A percentile compares a stretch with the other conserved stretches of the same genome.
phyloP scores from a whole-genome alignment of 441 rosid species.

The Theobroma grandiflorum region DNA sequence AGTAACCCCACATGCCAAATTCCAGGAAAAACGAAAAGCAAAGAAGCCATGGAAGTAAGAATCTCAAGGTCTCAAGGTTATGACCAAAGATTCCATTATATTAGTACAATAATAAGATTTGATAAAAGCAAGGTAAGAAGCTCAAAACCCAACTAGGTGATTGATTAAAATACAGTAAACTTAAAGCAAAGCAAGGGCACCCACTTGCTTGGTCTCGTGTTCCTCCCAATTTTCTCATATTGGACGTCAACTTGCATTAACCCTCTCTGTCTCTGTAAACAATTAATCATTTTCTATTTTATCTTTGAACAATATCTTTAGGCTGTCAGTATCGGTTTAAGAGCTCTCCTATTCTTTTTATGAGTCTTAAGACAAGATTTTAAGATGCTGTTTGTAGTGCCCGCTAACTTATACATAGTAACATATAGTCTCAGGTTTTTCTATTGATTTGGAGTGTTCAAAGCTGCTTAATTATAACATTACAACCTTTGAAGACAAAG shows the following conservation, averaged over 20 bases:
- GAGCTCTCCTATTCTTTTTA: constrained; percentile 28
- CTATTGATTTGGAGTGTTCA: background rate
- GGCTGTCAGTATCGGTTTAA: constrained; percentile 41
- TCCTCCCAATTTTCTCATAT: constrained; percentile 45
- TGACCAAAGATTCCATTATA: constrained; percentile 41
- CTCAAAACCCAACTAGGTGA: constrained; percentile 51
- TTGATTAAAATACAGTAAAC: constrained; percentile 28
- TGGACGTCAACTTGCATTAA: constrained; percentile 40
- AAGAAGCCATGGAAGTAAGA: background rate
- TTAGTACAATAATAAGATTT: background rate
- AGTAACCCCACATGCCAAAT: constrained; percentile 11
- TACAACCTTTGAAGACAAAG: constrained; percentile 2
- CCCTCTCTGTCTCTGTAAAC: constrained; percentile 22
- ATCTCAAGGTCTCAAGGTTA: constrained; percentile 21
- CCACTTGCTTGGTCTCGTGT: constrained; percentile 62
- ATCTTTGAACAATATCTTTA: constrained; percentile 26
- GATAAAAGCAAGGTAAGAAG: constrained; percentile 23
- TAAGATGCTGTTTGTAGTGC: constrained; percentile 22
- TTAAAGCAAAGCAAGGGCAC: constrained; percentile 39
- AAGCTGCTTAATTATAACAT: background rate
- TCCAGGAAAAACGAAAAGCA: background rate
- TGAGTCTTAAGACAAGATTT: constrained; percentile 26
- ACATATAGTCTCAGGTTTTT: background rate
- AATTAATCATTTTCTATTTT: constrained; percentile 29
- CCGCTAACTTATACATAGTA: background rate